Evolutionary conservation across 495 filamentous ascomycete genomes (phyloP).

Genomic region (Acidomyces sp.): DNA sequence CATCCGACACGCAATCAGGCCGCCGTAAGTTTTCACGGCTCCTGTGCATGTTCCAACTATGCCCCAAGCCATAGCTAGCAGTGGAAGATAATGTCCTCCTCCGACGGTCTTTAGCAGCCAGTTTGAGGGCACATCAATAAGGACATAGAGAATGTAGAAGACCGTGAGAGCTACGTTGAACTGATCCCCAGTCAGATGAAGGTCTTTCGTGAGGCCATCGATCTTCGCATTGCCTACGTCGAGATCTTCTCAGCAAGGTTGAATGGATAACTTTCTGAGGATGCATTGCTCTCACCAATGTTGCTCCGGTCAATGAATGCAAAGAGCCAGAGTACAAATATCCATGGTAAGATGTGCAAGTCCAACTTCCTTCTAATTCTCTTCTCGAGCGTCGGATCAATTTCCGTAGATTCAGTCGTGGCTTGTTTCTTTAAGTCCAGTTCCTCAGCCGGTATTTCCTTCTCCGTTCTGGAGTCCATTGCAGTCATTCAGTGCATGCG

Average conservation of each 20-base stretch:
- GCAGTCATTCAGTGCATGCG: too few relatives aligned
- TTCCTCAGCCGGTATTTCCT: constrained; percentile 3
- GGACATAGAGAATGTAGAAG: constrained; percentile 40
- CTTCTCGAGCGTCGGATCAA: constrained; percentile 22
- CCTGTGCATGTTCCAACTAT: constrained; percentile 42
- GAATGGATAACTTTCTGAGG: too few relatives aligned
- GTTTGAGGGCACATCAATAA: constrained; percentile 37
- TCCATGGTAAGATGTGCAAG: constrained; percentile 35
- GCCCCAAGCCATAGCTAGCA: constrained; percentile 31
- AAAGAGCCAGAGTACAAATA: constrained; percentile 40
- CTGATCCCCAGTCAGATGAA: constrained; percentile 30
- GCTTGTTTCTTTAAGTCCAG: constrained; percentile 3
- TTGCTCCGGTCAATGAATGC: constrained; percentile 42
- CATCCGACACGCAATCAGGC: constrained; percentile 30
- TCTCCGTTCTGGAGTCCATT: constrained; percentile 8
- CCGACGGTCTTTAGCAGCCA: constrained; percentile 31
- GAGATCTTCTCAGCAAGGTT: not conserved
- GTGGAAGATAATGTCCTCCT: constrained; percentile 25
- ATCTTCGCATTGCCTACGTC: constrained; percentile 25
- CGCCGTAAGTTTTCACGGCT: constrained; percentile 34
- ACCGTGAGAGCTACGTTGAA: constrained; percentile 36
- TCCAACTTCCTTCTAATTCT: constrained; percentile 30
- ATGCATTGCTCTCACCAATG: constrained; percentile 41
- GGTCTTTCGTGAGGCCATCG: constrained; percentile 32
- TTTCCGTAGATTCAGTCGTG: not conserved